Conservation (phyloP, 2,329 filamentous ascomycete species). For the Ceratocystis colombiana region DNA sequence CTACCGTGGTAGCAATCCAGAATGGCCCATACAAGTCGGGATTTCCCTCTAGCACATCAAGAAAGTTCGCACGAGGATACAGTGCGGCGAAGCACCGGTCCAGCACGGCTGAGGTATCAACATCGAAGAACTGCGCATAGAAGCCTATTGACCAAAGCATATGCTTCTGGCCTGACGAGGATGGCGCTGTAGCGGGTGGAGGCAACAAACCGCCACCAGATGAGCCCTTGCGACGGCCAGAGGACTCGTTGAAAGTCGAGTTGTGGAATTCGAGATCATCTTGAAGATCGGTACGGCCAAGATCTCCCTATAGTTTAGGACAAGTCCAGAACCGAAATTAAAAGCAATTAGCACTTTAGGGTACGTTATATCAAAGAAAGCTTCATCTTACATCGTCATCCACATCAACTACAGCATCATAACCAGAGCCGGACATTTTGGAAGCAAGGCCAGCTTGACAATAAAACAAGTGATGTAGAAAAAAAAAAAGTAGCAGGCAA, state of each 20-base stretch:
- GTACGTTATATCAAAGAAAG: constrained; percentile 13
- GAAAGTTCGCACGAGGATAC: constrained; percentile 85
- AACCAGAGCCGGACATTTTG: constrained; percentile 71
- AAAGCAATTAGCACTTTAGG: constrained; percentile 27
- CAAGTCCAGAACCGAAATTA: neutral
- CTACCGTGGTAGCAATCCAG: constrained; percentile 97
- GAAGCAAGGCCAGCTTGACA: constrained; percentile 22
- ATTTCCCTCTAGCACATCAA: constrained; percentile 94
- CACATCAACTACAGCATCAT: constrained; percentile 95
- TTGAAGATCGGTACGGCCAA: constrained; percentile 95
- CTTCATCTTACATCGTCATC: constrained; percentile 68
- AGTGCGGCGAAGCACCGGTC: constrained; percentile 79
- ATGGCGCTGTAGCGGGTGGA: constrained; percentile 45
- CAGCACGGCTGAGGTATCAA: constrained; percentile 84
- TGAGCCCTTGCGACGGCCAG: constrained; percentile 39
- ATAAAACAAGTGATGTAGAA: neutral
- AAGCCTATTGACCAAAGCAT: constrained; percentile 88
- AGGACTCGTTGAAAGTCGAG: constrained; percentile 64
- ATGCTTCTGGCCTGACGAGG: constrained; percentile 54
- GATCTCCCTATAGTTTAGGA: constrained; percentile 62
- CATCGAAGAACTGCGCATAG: constrained; percentile 97
- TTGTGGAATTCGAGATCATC: constrained; percentile 98
- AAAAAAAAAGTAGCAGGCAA: constrained; percentile 5
- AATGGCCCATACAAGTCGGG: constrained; percentile 94
- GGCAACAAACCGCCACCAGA: constrained; percentile 40